These are phyloP conservation scores for Orbilia oligospora DNA, from an alignment of 2,329 filamentous ascomycete species.

Conservation along the genomic window DNA sequence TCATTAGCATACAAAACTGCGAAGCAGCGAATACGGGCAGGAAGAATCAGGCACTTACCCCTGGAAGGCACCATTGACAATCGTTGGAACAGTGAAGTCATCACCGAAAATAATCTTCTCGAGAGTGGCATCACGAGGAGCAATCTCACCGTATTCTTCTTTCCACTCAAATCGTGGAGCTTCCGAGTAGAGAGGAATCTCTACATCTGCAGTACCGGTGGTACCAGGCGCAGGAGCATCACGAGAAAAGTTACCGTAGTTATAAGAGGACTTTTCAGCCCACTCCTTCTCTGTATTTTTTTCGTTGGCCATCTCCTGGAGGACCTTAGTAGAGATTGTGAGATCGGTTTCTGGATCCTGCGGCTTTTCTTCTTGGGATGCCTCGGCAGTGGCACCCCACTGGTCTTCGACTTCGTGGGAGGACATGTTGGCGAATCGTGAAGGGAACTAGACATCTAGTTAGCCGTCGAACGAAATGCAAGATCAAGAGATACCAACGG, in stretches of 20 bases:
- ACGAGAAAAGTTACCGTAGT: slow-evolving; percentile 67
- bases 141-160: slow-evolving; percentile 88
- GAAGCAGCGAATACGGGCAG: neutral
- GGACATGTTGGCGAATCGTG: slow-evolving; percentile 22
- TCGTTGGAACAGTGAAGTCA: slow-evolving; percentile 64
- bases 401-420: slow-evolving; percentile 24
- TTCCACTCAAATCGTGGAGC: slow-evolving; percentile 83
- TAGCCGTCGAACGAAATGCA: neutral
- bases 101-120: slow-evolving; percentile 82
- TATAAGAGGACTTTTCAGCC: slow-evolving; percentile 66
- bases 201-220: neutral
- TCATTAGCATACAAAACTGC: neutral
- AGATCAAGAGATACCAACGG: neutral
- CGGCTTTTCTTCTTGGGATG: slow-evolving; percentile 35
- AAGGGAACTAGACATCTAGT: neutral
- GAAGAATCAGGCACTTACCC: slow-evolving; percentile 20
- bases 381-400: slow-evolving; percentile 32
- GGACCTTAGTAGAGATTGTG: slow-evolving; percentile 33
- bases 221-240: slow-evolving; percentile 11
- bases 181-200: slow-evolving; percentile 33
- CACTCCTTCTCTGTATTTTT: slow-evolving; percentile 65
- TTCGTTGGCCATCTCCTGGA: slow-evolving; percentile 57
- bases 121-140: slow-evolving; percentile 77
- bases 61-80: slow-evolving; percentile 36
- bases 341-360: slow-evolving; percentile 54